Percentiles rank a stretch among this genome's conserved stretches.
Conservation (phyloP, 805 yeast genomes). For the Candida odintsovae region DNA sequence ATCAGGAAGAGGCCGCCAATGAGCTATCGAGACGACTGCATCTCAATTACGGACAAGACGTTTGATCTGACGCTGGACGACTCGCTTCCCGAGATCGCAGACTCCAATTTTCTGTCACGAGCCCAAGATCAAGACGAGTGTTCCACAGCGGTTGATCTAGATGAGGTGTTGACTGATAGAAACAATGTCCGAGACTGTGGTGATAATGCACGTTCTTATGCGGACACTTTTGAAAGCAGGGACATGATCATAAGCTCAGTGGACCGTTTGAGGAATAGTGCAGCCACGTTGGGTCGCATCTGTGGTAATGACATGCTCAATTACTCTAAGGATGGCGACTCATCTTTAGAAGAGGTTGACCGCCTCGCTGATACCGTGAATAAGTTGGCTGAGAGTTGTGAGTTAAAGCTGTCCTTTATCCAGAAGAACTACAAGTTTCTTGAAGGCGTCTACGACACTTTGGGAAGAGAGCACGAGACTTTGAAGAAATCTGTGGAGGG, state of each 20-base stretch:
- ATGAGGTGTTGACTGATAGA: not conserved
- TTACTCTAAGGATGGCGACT: not conserved
- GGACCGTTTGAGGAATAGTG: conserved; percentile 1
- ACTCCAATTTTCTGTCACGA: not conserved
- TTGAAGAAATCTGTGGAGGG: conserved; percentile 1
- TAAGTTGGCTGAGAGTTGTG: conserved; percentile 14
- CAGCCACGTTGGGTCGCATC: conserved; percentile 6
- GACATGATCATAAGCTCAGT: not conserved
- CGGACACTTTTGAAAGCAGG: not conserved
- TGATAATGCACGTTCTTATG: not conserved
- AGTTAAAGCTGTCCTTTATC: conserved; percentile 14
- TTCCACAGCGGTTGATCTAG: conserved; percentile 9
- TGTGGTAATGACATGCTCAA: conserved; percentile 10
- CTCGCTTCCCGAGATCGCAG: conserved; percentile 1
- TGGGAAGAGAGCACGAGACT: conserved; percentile 6
- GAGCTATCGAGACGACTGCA: conserved; percentile 9
- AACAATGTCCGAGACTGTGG: no score
- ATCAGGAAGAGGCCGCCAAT: not conserved
- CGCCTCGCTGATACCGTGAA: conserved; percentile 5
- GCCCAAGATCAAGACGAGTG: conserved; percentile 3
- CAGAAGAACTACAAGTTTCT: conserved; percentile 21
- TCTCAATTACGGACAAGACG: conserved; percentile 16
- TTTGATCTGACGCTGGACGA: conserved; percentile 19
- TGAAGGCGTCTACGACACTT: conserved; percentile 16
- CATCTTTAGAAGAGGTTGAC: not conserved